Evolutionary conservation across 2,329 filamentous ascomycete genomes (phyloP).

Genomic region (Fusarium udum): DNA sequence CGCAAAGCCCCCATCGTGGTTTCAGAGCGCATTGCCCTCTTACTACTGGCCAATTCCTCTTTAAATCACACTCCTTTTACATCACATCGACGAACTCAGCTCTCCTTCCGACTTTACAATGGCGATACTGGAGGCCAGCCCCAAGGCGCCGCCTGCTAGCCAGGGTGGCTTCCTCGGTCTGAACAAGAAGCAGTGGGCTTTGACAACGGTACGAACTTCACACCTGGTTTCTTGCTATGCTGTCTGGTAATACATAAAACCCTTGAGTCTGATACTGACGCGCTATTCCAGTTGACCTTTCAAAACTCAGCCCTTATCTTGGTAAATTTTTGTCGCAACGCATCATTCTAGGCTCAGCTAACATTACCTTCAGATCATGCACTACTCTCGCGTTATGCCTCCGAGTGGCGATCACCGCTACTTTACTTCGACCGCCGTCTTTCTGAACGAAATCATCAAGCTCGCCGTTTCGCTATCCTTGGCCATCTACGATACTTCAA

Average conservation of each 20-base stretch:
- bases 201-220: conserved; percentile 31
- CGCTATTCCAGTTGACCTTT: conserved; percentile 68
- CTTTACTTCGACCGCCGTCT: conserved; percentile 91
- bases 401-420: conserved; percentile 84
- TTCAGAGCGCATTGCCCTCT: conserved; percentile 17
- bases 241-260: not conserved
- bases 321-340: conserved; percentile 52
- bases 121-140: conserved; percentile 36
- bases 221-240: not conserved
- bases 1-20: conserved; percentile 20
- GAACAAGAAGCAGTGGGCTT: conserved; percentile 41
- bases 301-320: conserved; percentile 82
- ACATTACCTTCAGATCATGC: conserved; percentile 72
- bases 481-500: conserved; percentile 86
- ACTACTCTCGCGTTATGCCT: conserved; percentile 96
- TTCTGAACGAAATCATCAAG: conserved; percentile 93
- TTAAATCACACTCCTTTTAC: conserved; percentile 2
- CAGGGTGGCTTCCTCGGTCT: conserved; percentile 37
- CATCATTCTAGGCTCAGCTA: conserved; percentile 48
- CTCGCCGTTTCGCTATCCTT: conserved; percentile 86
- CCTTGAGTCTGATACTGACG: conserved; percentile 15
- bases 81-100: not conserved
- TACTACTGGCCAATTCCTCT: not conserved
- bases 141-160: conserved; percentile 7
- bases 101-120: conserved; percentile 17